Evolutionary conservation across 2,329 filamentous ascomycete genomes (phyloP).

Genomic region (Xylaria sp.): DNA sequence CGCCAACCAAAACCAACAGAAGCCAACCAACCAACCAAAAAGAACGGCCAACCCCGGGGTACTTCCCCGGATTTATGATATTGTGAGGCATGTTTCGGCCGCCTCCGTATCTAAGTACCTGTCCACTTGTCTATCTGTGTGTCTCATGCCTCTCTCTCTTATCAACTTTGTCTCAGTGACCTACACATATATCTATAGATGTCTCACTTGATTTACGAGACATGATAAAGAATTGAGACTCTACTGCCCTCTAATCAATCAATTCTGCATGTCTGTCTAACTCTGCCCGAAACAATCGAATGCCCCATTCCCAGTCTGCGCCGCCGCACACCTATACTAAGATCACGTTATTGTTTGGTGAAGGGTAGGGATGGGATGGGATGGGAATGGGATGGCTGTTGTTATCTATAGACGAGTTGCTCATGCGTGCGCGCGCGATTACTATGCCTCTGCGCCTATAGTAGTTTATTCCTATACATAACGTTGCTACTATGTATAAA

Average conservation of each 20-base stretch:
- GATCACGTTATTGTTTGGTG: neutral
- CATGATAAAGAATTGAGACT: conserved; percentile 1
- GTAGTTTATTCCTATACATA: neutral
- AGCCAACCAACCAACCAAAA: neutral
- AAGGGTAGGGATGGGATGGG: neutral
- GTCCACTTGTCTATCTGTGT: neutral
- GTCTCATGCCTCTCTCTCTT: neutral
- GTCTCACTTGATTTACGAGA: neutral
- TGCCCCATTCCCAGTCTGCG: neutral
- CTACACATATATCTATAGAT: neutral
- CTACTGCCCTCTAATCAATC: neutral
- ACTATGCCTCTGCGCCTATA: neutral
- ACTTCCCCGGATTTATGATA: conserved; percentile 32
- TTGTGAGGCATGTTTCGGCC: conserved; percentile 4
- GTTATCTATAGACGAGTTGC: conserved; percentile 1
- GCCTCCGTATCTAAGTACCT: conserved; percentile 11
- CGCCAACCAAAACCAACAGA: too few relatives aligned
- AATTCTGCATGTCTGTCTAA: neutral
- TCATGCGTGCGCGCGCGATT: conserved; percentile 5
- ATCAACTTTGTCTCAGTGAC: neutral
- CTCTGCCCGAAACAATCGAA: neutral
- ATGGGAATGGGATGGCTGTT: neutral
- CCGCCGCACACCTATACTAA: neutral
- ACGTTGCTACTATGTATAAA: neutral
- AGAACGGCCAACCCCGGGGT: conserved; percentile 10